Evolutionary conservation across 305 asterid species (phyloP), one percentile per base, ranked within the genome.

Genomic region (Fraxinus velutina): DNA sequence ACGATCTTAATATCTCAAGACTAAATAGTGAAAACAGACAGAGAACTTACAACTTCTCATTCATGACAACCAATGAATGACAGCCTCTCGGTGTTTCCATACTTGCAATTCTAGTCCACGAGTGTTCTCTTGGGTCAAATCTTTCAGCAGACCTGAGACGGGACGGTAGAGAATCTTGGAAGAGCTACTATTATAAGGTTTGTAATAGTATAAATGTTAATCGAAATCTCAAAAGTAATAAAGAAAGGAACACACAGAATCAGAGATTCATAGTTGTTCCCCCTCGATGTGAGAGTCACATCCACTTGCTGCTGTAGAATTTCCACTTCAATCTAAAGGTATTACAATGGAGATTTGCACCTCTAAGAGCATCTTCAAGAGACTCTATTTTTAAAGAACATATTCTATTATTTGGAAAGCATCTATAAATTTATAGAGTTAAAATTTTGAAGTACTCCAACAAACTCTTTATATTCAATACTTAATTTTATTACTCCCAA

Each of bases 111-210:
- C 82, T 89, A 76, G 84, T 83, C 98, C 97, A 94, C 32, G 95
- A 83, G 84, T 94, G 91, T 83, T 94, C 97, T 82, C 98, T 87
- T 64, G 97, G 97, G 84, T 94, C 98, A 78, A 91, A 93, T 82
- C 97, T 91, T 91, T 94, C 97, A 73, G 94, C 97, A 84, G 95
- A 86, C 87, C 98, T 94, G 81, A 24, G n/a, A 85, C 2, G 19
- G 57, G 57, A 42, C 42, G 71, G 82, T 52, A 62, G 44, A 86
- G 9, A 76, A 71, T 78, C 78, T 78, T 80, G 37, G 73, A 82
- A 78, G 81, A 79, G 39, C 60, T 52, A 47, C 68, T 60, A 77
- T 24, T 1, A 24, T 64, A 24, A 64, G 24, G 34, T 7, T 9
- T 3, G 32, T 22, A 10, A 64, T 21, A 3, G 29, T 64, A 24